Evolutionary conservation across 345 rosid genomes (phyloP).

Genomic region (Citrus inodora): DNA sequence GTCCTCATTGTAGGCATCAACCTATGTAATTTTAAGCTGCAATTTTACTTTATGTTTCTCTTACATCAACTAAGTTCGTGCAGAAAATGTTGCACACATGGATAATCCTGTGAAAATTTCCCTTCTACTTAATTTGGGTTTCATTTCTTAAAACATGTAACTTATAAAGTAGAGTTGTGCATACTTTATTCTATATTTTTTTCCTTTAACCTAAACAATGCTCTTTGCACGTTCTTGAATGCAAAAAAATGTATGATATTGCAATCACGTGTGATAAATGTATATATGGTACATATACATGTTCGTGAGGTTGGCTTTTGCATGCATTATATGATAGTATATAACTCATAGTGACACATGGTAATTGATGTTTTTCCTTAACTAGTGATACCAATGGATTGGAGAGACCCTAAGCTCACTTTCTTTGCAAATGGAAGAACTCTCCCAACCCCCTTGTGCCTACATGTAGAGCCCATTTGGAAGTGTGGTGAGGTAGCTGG

Average conservation of each 20-base stretch:
- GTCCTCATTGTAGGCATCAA: background rate
- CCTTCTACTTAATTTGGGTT: background rate
- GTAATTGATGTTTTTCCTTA: background rate
- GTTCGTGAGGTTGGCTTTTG: background rate
- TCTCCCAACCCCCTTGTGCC: background rate
- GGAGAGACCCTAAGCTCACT: background rate
- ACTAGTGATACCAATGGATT: background rate
- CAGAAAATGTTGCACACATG: background rate
- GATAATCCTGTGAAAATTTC: background rate
- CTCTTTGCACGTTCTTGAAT: background rate
- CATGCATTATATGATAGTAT: background rate
- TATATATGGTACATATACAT: background rate
- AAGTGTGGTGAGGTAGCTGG: too few species aligned
- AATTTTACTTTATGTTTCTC: background rate
- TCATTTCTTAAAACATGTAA: background rate
- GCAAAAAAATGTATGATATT: background rate
- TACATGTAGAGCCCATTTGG: background rate
- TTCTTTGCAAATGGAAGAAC: background rate
- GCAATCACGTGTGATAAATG: background rate
- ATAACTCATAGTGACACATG: background rate
- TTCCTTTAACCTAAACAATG: background rate
- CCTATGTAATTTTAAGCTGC: background rate
- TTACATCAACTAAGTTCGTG: background rate
- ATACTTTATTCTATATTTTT: background rate
- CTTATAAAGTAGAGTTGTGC: background rate